Percentiles rank a stretch among this genome's conserved stretches.
Evolutionary conservation across 768 basidiomycete genomes (phyloP).

Genomic region (Mrakia frigida): DNA sequence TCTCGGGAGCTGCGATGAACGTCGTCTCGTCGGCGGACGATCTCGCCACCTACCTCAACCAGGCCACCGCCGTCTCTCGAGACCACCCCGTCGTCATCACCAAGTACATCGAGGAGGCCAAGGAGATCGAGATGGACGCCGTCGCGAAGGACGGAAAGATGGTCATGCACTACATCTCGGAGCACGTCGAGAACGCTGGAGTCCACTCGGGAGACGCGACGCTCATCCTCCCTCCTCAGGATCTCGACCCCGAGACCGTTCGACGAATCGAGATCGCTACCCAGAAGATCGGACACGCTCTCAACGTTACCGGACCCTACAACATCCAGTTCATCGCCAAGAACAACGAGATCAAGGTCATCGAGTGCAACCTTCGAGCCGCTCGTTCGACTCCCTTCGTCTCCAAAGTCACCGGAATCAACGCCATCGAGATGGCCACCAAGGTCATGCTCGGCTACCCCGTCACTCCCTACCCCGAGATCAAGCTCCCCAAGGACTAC

Average conservation of each 20-base stretch:
- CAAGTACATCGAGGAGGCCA: constrained; percentile 98
- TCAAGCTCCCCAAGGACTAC: constrained; percentile 81
- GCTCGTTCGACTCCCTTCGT: constrained; percentile 99
- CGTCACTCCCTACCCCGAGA: constrained; percentile 82
- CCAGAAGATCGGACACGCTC: constrained; percentile 91
- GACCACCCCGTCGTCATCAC: constrained; percentile 97
- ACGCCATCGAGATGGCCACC: constrained; percentile 98
- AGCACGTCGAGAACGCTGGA: constrained; percentile 98
- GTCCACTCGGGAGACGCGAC: constrained; percentile 99
- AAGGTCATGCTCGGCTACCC: constrained; percentile 94
- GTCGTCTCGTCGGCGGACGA: constrained; percentile 92
- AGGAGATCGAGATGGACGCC: constrained; percentile 99
- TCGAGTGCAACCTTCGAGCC: constrained; percentile 96
- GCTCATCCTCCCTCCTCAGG: constrained; percentile 95
- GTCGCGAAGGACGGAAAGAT: constrained; percentile 95
- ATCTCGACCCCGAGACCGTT: constrained; percentile 93
- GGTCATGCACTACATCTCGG: constrained; percentile 99
- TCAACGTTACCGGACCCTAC: constrained; percentile 97
- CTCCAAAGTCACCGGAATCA: constrained; percentile 93
- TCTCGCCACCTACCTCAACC: constrained; percentile 82
- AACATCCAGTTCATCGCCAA: constrained; percentile 99
- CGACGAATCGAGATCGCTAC: constrained; percentile 95
- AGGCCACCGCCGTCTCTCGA: constrained; percentile 91
- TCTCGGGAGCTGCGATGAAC: constrained; percentile 99
- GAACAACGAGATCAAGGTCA: constrained; percentile 99